phyloP scores from a whole-genome alignment of 2,329 filamentous ascomycete genomes.

The Nemania sp. region DNA sequence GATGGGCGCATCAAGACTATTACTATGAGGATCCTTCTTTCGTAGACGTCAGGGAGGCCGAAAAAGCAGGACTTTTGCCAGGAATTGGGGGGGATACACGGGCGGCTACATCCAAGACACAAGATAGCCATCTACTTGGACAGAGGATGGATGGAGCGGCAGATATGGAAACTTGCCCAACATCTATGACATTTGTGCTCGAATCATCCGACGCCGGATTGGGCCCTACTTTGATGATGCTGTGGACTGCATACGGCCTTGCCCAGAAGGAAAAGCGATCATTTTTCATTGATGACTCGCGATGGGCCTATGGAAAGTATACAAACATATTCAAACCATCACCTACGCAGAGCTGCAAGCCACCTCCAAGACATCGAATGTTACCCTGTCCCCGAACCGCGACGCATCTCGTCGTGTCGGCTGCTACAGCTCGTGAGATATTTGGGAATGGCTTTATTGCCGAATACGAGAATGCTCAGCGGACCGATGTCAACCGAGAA shows the following conservation, averaged over 20 bases:
- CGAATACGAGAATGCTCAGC: slow-evolving; percentile 54
- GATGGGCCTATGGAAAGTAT: slow-evolving; percentile 82
- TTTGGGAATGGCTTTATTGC: slow-evolving; percentile 65
- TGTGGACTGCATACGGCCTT: slow-evolving; percentile 85
- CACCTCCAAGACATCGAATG: slow-evolving; percentile 75
- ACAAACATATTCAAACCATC: slow-evolving; percentile 72
- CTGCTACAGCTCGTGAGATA: slow-evolving; percentile 65
- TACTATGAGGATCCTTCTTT: slow-evolving; percentile 70
- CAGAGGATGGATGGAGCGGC: slow-evolving; percentile 49
- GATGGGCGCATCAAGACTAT: slow-evolving; percentile 55
- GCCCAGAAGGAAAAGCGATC: slow-evolving; percentile 73
- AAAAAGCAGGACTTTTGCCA: slow-evolving; percentile 66
- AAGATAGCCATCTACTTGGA: slow-evolving; percentile 50
- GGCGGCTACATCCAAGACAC: slow-evolving; percentile 43
- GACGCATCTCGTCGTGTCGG: slow-evolving; percentile 74
- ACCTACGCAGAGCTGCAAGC: slow-evolving; percentile 66
- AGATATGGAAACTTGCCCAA: slow-evolving; percentile 65
- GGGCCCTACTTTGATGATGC: slow-evolving; percentile 73
- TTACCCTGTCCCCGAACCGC: slow-evolving; percentile 79
- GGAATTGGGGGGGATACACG: slow-evolving; percentile 45
- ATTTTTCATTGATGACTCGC: slow-evolving; percentile 84
- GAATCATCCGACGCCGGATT: slow-evolving; percentile 76
- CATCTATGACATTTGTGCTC: slow-evolving; percentile 76
- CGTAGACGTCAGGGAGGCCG: slow-evolving; percentile 74
- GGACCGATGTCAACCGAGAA: slow-evolving; percentile 56